Conservation (phyloP, 345 rosid species). For the Odontarrhena argentea region DNA sequence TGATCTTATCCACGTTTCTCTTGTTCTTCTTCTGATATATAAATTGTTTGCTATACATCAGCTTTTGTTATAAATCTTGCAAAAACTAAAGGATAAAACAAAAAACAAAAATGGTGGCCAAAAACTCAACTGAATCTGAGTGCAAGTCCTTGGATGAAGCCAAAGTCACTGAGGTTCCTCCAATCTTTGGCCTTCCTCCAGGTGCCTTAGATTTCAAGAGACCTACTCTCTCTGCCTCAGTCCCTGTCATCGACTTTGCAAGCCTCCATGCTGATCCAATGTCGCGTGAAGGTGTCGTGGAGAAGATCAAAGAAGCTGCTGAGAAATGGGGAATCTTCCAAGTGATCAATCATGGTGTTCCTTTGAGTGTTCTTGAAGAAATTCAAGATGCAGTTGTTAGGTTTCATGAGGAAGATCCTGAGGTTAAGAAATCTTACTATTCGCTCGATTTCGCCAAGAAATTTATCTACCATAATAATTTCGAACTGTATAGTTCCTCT, state of each 20-base stretch:
- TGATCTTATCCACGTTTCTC: conserved; percentile 32
- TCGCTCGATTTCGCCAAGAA: conserved; percentile 35
- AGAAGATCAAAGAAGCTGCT: conserved; percentile 40
- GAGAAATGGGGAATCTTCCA: conserved; percentile 58
- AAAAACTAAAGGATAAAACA: background rate
- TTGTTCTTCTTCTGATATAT: background rate
- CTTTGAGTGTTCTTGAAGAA: conserved; percentile 38
- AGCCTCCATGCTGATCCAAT: background rate
- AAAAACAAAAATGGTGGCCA: conserved; percentile 15
- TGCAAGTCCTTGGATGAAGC: conserved; percentile 34
- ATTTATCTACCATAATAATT: conserved; percentile 45
- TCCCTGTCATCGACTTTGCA: conserved; percentile 52
- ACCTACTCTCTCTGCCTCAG: background rate
- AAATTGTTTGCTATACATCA: background rate
- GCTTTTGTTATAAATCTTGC: background rate
- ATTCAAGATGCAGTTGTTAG: conserved; percentile 38
- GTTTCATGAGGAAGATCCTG: conserved; percentile 48
- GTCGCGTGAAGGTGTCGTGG: conserved; percentile 27
- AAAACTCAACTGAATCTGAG: conserved; percentile 8
- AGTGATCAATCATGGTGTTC: conserved; percentile 54
- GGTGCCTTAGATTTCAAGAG: background rate
- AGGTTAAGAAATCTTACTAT: conserved; percentile 45
- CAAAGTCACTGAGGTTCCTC: conserved; percentile 34
- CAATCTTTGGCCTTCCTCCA: conserved; percentile 40
- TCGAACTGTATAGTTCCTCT: conserved; percentile 43